phyloP scores from a whole-genome alignment of 2,329 filamentous ascomycete species.

The Trichophyton schoenleinii region DNA sequence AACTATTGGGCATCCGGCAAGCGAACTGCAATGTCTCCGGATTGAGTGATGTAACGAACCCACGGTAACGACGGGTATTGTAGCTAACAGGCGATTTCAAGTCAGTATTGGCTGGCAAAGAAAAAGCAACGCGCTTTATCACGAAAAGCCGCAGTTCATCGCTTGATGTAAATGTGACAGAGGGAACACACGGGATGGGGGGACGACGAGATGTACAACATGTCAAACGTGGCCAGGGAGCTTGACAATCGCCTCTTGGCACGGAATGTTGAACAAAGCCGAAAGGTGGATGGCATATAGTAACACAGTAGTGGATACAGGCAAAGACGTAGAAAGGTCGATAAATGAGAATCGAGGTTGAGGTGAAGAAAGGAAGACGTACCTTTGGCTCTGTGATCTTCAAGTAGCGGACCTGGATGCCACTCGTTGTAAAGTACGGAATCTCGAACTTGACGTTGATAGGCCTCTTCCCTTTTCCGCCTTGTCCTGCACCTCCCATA shows the following conservation, averaged over 20 bases:
- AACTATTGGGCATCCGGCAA: slow-evolving; percentile 74
- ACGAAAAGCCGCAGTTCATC: background rate
- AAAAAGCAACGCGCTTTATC: background rate
- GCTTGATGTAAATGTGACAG: background rate
- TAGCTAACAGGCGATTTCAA: slow-evolving; percentile 43
- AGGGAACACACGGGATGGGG: background rate
- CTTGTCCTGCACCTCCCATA: slow-evolving; percentile 76
- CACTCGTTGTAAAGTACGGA: slow-evolving; percentile 99
- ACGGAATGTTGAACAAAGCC: background rate
- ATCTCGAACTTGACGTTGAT: slow-evolving; percentile 99
- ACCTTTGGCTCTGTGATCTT: slow-evolving; percentile 99
- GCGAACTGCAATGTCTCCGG: slow-evolving; percentile 87
- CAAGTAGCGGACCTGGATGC: slow-evolving; percentile 93
- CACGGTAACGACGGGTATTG: slow-evolving; percentile 97
- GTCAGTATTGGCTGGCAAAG: background rate
- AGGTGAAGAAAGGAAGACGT: slow-evolving; percentile 24
- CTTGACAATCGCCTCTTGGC: background rate
- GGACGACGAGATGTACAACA: background rate
- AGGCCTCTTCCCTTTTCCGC: slow-evolving; percentile 79
- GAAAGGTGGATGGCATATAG: background rate
- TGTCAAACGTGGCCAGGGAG: slow-evolving; percentile 4
- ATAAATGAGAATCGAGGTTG: background rate
- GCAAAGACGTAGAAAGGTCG: background rate
- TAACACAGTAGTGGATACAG: background rate
- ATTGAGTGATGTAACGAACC: slow-evolving; percentile 98